These are phyloP conservation scores for Capronia coronata DNA, from an alignment of 2,329 filamentous ascomycete species.

Conservation along the genomic window DNA sequence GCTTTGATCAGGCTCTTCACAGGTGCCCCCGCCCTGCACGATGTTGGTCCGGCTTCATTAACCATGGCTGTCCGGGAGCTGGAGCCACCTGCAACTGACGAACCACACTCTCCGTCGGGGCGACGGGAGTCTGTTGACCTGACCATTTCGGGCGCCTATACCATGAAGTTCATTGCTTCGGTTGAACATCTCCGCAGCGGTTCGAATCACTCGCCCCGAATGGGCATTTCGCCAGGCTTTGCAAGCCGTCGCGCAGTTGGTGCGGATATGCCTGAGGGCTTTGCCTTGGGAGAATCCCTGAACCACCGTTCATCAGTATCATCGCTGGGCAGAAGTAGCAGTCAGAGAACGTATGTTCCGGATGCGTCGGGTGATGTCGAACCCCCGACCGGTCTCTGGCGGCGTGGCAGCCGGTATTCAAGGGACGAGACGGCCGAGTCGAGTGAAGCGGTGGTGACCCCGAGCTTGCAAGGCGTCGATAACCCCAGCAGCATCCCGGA, in stretches of 20 bases:
- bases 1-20: constrained; percentile 88
- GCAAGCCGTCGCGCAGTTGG: constrained; percentile 23
- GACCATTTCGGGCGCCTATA: constrained; percentile 48
- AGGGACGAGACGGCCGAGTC: constrained; percentile 20
- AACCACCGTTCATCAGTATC: neutral
- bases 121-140: constrained; percentile 29
- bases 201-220: constrained; percentile 31
- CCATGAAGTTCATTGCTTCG: constrained; percentile 54
- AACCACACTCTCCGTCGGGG: constrained; percentile 15
- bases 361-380: constrained; percentile 7
- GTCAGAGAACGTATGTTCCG: constrained; percentile 15
- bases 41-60: constrained; percentile 82
- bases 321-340: constrained; percentile 12
- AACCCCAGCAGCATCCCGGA: constrained; percentile 13
- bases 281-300: constrained; percentile 24
- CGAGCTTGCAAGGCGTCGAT: constrained; percentile 7
- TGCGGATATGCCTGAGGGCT: constrained; percentile 25
- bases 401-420: constrained; percentile 19
- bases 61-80: constrained; percentile 71
- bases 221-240: constrained; percentile 25
- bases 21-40: constrained; percentile 81
- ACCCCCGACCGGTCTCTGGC: constrained; percentile 20
- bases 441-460: constrained; percentile 16
- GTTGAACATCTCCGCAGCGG: constrained; percentile 54
- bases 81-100: constrained; percentile 20